Evolutionary conservation across 805 yeast species (phyloP).

Genomic region (Saccharomycopsis sp.): DNA sequence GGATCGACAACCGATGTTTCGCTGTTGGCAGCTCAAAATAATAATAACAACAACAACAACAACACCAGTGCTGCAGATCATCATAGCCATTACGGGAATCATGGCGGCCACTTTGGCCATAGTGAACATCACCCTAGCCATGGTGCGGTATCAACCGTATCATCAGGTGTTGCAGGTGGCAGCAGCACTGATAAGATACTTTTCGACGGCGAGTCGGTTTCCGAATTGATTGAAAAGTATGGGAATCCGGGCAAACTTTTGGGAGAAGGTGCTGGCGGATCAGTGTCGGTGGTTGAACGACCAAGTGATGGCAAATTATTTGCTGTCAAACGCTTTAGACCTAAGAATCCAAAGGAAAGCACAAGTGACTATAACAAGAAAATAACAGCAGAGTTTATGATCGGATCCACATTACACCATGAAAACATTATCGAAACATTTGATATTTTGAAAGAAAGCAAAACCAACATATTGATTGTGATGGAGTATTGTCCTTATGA

Average conservation of each 20-base stretch:
- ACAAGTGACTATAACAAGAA: constrained; percentile 72
- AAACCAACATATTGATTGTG: constrained; percentile 66
- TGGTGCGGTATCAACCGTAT: not conserved
- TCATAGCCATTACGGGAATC: no score
- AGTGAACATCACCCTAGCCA: constrained; percentile 6
- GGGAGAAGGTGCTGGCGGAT: constrained; percentile 86
- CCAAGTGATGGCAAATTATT: constrained; percentile 63
- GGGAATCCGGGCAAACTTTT: constrained; percentile 69
- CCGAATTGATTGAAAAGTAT: constrained; percentile 46
- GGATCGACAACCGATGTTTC: no score
- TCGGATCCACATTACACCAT: constrained; percentile 77
- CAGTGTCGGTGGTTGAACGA: constrained; percentile 64
- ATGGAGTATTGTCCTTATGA: constrained; percentile 85
- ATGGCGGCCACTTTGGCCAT: no score
- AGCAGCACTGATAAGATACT: constrained; percentile 23
- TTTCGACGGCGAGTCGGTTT: constrained; percentile 36
- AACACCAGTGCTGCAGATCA: no score
- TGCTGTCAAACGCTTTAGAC: constrained; percentile 81
- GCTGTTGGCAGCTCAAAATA: no score
- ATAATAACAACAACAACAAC: no score
- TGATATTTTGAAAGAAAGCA: constrained; percentile 59
- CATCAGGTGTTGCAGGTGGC: not conserved
- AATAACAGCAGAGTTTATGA: constrained; percentile 80
- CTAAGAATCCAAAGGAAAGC: constrained; percentile 60
- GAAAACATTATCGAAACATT: constrained; percentile 74